phyloP scores from a whole-genome alignment of 768 basidiomycete genomes.

The Lactarius pseudohatsudake region DNA sequence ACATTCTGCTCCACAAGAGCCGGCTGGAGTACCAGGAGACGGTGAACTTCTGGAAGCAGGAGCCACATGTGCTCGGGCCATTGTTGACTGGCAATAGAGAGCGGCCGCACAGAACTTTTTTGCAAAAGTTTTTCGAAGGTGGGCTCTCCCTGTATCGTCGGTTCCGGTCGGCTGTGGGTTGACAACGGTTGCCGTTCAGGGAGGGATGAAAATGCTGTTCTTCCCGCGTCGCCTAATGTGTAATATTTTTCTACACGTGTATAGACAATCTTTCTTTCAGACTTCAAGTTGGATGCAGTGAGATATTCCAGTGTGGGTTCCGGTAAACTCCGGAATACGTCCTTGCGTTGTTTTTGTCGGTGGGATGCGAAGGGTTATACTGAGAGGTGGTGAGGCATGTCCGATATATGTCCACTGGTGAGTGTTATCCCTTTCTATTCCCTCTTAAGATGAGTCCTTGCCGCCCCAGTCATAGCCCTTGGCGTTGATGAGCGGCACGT shows the following conservation, averaged over 20 bases:
- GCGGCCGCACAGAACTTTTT: conserved; percentile 56
- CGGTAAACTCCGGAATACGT: not conserved
- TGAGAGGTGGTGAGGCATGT: not conserved
- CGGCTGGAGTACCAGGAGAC: conserved; percentile 92
- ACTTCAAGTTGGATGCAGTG: conserved; percentile 9
- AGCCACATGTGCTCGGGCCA: conserved; percentile 74
- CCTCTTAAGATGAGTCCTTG: conserved; percentile 25
- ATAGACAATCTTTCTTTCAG: conserved; percentile 17
- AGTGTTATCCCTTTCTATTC: conserved; percentile 2
- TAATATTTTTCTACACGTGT: conserved; percentile 22
- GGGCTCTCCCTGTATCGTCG: conserved; percentile 33
- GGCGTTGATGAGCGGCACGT: conserved; percentile 30
- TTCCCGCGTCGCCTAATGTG: conserved; percentile 45
- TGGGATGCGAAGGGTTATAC: not conserved
- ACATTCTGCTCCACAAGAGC: conserved; percentile 82
- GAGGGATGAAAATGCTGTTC: conserved; percentile 69
- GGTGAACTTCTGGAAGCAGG: conserved; percentile 92
- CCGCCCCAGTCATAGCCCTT: conserved; percentile 32
- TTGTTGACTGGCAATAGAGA: conserved; percentile 50
- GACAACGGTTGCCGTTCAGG: conserved; percentile 43
- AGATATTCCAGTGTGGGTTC: not conserved
- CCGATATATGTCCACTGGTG: conserved; percentile 2
- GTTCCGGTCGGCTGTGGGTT: not conserved
- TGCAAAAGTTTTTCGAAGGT: conserved; percentile 88
- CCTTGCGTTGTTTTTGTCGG: not conserved